Conservation (phyloP, 768 basidiomycete species). For the Tephrocybe sp. region DNA sequence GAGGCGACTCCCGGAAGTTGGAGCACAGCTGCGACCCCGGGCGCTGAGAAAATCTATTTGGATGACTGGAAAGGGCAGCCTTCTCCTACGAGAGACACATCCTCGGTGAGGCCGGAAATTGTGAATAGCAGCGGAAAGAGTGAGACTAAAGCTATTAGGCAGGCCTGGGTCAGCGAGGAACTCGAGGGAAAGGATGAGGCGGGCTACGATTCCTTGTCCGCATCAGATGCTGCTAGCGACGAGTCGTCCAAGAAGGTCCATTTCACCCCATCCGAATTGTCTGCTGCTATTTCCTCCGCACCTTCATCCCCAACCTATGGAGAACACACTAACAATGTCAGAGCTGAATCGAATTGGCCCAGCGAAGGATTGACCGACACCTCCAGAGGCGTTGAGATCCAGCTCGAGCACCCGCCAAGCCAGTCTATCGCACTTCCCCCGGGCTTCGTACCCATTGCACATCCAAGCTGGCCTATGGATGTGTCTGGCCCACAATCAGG, state of each 20-base stretch:
- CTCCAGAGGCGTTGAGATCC: slow-evolving; percentile 1
- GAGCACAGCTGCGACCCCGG: slow-evolving; percentile 80
- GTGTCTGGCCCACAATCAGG: too few species aligned
- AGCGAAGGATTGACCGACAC: neutral
- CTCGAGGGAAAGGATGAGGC: slow-evolving; percentile 31
- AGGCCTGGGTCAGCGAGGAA: slow-evolving; percentile 43
- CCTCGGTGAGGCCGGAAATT: slow-evolving; percentile 22
- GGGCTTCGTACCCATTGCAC: neutral
- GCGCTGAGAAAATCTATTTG: slow-evolving; percentile 31
- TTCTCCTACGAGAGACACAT: slow-evolving; percentile 15
- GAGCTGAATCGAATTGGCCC: slow-evolving; percentile 1
- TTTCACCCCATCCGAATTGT: slow-evolving; percentile 38
- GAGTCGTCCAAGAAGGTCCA: slow-evolving; percentile 45
- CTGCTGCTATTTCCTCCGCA: slow-evolving; percentile 18
- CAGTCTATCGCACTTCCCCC: too few species aligned
- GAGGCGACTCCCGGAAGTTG: slow-evolving; percentile 58
- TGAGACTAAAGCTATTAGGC: slow-evolving; percentile 21
- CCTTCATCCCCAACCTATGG: slow-evolving; percentile 22
- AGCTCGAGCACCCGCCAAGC: too few species aligned
- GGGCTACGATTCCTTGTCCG: neutral
- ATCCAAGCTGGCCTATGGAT: too few species aligned
- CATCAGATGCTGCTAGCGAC: slow-evolving; percentile 25
- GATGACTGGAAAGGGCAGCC: slow-evolving; percentile 14
- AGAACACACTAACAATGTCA: slow-evolving; percentile 1
- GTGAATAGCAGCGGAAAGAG: slow-evolving; percentile 15